Conservation (phyloP, 1,284 basidiomycete genomes). For the Pseudozyma tsukubaensis region DNA sequence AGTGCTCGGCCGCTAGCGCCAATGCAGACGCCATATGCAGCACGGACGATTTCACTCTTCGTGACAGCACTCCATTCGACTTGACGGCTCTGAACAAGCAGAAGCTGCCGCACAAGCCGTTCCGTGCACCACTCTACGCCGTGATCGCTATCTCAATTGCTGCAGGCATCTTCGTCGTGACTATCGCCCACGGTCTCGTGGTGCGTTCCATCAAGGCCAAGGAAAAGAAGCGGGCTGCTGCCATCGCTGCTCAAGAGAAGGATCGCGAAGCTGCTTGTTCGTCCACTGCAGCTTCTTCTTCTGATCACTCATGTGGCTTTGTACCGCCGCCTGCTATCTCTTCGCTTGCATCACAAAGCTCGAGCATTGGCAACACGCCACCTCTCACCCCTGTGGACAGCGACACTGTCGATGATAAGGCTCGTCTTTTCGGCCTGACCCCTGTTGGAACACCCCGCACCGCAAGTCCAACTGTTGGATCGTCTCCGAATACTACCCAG, state of each 20-base stretch:
- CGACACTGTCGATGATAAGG: slow-evolving; percentile 36
- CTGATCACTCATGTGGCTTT: neutral
- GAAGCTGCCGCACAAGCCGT: slow-evolving; percentile 19
- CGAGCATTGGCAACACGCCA: slow-evolving; percentile 8
- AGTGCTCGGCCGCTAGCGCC: slow-evolving; percentile 39
- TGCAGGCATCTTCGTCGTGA: slow-evolving; percentile 52
- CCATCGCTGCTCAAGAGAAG: slow-evolving; percentile 35
- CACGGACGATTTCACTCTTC: slow-evolving; percentile 57
- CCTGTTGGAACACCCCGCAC: slow-evolving; percentile 17
- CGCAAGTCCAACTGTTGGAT: slow-evolving; percentile 14
- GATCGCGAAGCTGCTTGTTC: slow-evolving; percentile 6
- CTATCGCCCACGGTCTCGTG: slow-evolving; percentile 53
- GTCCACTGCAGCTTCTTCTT: slow-evolving; percentile 1
- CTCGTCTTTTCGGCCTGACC: slow-evolving; percentile 16
- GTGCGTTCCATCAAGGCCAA: slow-evolving; percentile 47
- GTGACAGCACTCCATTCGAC: slow-evolving; percentile 53
- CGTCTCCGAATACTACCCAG: slow-evolving; percentile 4
- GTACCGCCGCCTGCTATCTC: slow-evolving; percentile 13
- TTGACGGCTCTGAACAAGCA: slow-evolving; percentile 30
- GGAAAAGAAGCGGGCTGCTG: slow-evolving; percentile 42
- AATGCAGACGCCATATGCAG: slow-evolving; percentile 46
- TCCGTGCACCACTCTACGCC: slow-evolving; percentile 40
- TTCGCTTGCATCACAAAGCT: slow-evolving; percentile 7
- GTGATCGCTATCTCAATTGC: slow-evolving; percentile 44
- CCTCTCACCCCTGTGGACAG: slow-evolving; percentile 25